Base-by-base conservation (phyloP, 345 rosid genomes). In the Salix brachista region DNA sequence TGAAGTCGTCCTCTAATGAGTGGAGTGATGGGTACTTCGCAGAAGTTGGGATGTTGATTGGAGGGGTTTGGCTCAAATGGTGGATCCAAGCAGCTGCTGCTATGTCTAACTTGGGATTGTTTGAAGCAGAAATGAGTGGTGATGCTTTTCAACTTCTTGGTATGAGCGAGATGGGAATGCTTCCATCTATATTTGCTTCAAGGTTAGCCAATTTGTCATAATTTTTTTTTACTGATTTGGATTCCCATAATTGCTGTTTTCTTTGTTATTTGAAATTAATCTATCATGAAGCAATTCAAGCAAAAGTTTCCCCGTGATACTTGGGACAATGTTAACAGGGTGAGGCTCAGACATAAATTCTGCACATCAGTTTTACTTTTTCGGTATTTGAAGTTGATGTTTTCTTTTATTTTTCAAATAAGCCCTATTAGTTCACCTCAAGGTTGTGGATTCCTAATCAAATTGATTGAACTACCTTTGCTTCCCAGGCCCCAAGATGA, bases 21-120 rank as follows among this genome's bases (percentile, higher is more conserved):
- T 92, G 98, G 98, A 87, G 82, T 79, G 99, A 94, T 79, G 99
- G 97, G 26, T 94, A 91, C 80, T 94, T 94, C 83, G 96, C 97
- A 18, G 92, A 94, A 80, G 97, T 91, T 72, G 98, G 97, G 50
- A 84, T 91, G 88, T 75, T 91, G 83, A 89, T 94, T 25, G 98
- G 98, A 32, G 97, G 98, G 46, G 83, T 81, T 78, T 90, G 97
- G 97, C 95, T 92, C 36, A 92, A 85, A 68, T 89, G 92, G 79
- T 94, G 98, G 97, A 90, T 92, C 74, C 98, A 94, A 84, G 97
- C 93, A 9, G 95, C 98, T 82, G 88, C 98, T 41, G 98, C 95
- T 3, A 86, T 89, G 94, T 94, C 98, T 4, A 94, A 94, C 74
- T 72, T 94, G 79, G 98, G 97, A n/a, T 80, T 94, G 84, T 94